A percentile compares a stretch with the other conserved stretches of the same genome.
Conservation (phyloP, 495 filamentous ascomycete species). For the Trichodelitschia bisporula region DNA sequence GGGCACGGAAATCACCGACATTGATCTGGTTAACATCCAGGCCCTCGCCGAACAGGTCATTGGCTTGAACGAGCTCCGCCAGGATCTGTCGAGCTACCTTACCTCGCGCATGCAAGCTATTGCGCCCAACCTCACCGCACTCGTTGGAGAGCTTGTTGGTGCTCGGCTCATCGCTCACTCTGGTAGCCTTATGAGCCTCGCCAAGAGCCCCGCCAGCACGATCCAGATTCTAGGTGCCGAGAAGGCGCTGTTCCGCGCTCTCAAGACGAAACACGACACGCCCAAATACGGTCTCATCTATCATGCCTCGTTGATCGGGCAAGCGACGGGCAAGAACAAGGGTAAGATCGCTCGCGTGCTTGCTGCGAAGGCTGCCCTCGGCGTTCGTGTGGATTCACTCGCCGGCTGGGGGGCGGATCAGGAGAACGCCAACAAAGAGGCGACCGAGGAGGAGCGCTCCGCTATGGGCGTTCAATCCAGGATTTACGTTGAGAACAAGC, state of each 20-base stretch:
- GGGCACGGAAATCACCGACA: constrained; percentile 82
- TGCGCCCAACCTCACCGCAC: constrained; percentile 80
- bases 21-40: constrained; percentile 78
- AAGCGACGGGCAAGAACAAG: constrained; percentile 94
- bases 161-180: constrained; percentile 90
- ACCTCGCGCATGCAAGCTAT: constrained; percentile 89
- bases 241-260: constrained; percentile 90
- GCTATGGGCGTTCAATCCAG: constrained; percentile 48
- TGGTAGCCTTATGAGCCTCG: constrained; percentile 81
- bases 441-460: constrained; percentile 68
- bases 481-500: constrained; percentile 59
- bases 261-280: constrained; percentile 98
- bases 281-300: constrained; percentile 99
- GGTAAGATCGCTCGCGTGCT: constrained; percentile 96
- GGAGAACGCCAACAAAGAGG: constrained; percentile 35
- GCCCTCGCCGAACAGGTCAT: constrained; percentile 84
- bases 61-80: constrained; percentile 67
- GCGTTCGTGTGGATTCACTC: constrained; percentile 79
- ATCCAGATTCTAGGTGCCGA: constrained; percentile 96
- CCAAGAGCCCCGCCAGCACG: constrained; percentile 88
- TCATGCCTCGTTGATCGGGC: constrained; percentile 87
- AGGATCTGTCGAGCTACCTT: constrained; percentile 69
- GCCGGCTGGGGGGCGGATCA: constrained; percentile 43
- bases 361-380: constrained; percentile 74
- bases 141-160: constrained; percentile 86